These are phyloP conservation scores for Phytopythium sindhum DNA, from an alignment of 352 stramenopile species.

Conservation along the genomic window DNA sequence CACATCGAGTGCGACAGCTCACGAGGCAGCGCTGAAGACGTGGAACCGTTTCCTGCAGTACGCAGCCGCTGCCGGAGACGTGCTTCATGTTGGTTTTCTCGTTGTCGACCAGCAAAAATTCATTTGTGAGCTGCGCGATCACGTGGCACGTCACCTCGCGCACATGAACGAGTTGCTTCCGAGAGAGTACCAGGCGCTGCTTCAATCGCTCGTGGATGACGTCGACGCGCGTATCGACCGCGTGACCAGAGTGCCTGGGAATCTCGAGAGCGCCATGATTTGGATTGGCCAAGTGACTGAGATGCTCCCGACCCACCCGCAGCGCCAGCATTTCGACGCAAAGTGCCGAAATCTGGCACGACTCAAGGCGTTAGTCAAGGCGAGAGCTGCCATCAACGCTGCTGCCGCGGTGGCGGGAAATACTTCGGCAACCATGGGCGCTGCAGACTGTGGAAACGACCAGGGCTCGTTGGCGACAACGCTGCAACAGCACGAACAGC, in stretches of 20 bases:
- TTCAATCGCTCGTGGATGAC: slow-evolving; percentile 42
- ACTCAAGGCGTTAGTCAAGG: slow-evolving; percentile 38
- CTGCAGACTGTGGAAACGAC: neutral
- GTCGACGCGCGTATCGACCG: slow-evolving; percentile 52
- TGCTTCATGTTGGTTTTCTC: slow-evolving; percentile 48
- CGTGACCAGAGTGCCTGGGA: slow-evolving; percentile 60
- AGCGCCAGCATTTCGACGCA: slow-evolving; percentile 44
- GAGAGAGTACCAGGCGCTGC: slow-evolving; percentile 45
- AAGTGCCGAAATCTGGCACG: slow-evolving; percentile 52
- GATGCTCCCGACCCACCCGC: slow-evolving; percentile 49
- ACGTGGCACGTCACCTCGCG: slow-evolving; percentile 28
- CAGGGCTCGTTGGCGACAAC: neutral
- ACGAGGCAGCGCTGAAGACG: slow-evolving; percentile 34
- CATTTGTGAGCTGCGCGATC: slow-evolving; percentile 24
- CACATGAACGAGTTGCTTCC: slow-evolving; percentile 45
- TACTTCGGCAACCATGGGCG: neutral
- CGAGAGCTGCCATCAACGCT: slow-evolving; percentile 6
- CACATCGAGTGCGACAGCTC: slow-evolving; percentile 25
- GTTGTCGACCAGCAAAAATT: slow-evolving; percentile 52
- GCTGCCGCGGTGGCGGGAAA: neutral
- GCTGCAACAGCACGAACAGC: slow-evolving; percentile 11
- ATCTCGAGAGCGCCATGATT: slow-evolving; percentile 33
- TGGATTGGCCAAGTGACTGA: slow-evolving; percentile 53
- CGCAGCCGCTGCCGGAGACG: slow-evolving; percentile 15
- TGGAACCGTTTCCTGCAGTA: slow-evolving; percentile 44